Evolutionary conservation across 164 flowering plant species (phyloP).

Genomic region (Chimonanthus praecox): DNA sequence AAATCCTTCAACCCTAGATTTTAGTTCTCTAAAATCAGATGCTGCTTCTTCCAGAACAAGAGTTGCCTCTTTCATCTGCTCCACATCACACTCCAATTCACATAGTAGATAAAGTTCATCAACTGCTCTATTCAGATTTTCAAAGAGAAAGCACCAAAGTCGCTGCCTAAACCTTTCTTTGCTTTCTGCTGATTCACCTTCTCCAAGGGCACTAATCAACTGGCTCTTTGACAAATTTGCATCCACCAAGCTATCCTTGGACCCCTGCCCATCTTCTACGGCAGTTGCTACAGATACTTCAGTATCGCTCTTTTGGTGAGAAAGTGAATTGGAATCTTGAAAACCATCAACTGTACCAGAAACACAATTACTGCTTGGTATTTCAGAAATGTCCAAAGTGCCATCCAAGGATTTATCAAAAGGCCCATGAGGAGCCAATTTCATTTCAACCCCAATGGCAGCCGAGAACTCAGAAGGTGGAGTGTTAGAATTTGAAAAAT

Average conservation of each 20-base stretch:
- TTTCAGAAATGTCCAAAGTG: slow-evolving; percentile 23
- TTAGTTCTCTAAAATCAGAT: slow-evolving; percentile 75
- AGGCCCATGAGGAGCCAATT: slow-evolving; percentile 11
- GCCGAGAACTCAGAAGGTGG: slow-evolving; percentile 12
- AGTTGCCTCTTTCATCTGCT: slow-evolving; percentile 87
- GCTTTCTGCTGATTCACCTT: slow-evolving; percentile 56
- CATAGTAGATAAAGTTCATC: slow-evolving; percentile 95
- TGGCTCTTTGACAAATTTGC: slow-evolving; percentile 25
- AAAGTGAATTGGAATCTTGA: slow-evolving; percentile 17
- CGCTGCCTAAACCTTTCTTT: slow-evolving; percentile 93
- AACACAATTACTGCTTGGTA: slow-evolving; percentile 4
- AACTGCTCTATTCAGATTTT: slow-evolving; percentile 90
- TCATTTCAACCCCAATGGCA: slow-evolving; percentile 13
- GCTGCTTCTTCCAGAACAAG: slow-evolving; percentile 95
- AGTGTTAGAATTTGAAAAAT: slow-evolving; percentile 2
- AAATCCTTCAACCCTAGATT: slow-evolving; percentile 69
- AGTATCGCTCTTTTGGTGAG: slow-evolving; percentile 16
- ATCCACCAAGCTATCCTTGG: slow-evolving; percentile 11
- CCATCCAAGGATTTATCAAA: slow-evolving; percentile 17
- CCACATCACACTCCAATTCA: slow-evolving; percentile 87
- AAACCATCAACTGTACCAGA: slow-evolving; percentile 12
- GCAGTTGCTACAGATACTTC: slow-evolving; percentile 20
- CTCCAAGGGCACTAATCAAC: slow-evolving; percentile 26
- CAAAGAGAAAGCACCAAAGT: slow-evolving; percentile 91
- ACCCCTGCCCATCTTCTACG: slow-evolving; percentile 22